Percentiles rank a stretch among this genome's conserved stretches.
Evolutionary conservation across 2,329 filamentous ascomycete genomes (phyloP).

Genomic region (Huntiella moniliformis): DNA sequence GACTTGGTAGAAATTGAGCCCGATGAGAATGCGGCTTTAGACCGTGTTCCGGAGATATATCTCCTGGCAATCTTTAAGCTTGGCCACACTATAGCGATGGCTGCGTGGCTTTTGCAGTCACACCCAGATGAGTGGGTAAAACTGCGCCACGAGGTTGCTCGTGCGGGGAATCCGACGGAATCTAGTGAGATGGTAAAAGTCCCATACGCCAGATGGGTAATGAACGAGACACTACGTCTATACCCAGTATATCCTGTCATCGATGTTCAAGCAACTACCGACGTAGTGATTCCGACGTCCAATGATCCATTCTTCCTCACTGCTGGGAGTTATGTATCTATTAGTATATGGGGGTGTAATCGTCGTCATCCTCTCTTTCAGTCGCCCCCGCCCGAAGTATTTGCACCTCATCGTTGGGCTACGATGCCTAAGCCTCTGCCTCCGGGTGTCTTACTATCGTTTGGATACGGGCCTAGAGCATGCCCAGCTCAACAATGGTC

Average conservation of each 20-base stretch:
- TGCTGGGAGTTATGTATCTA: too few relatives aligned
- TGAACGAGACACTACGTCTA: conserved; percentile 42
- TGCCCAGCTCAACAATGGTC: conserved; percentile 4
- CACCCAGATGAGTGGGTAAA: neutral
- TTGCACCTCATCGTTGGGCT: conserved; percentile 6
- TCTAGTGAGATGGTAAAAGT: conserved; percentile 39
- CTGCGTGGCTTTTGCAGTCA: neutral
- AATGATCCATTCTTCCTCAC: too few relatives aligned
- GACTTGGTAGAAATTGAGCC: too few relatives aligned
- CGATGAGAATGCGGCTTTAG: too few relatives aligned
- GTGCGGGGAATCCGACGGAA: conserved; percentile 7
- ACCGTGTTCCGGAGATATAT: too few relatives aligned
- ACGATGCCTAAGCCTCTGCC: neutral
- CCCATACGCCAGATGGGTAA: conserved; percentile 38
- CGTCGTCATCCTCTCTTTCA: too few relatives aligned
- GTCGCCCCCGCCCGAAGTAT: conserved; percentile 3
- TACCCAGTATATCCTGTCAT: too few relatives aligned
- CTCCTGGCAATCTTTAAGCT: too few relatives aligned
- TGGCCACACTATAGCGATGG: too few relatives aligned
- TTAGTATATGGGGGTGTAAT: too few relatives aligned
- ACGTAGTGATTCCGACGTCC: too few relatives aligned
- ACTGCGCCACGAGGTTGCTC: neutral
- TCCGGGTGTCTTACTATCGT: neutral
- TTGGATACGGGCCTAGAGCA: conserved; percentile 5
- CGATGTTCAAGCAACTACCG: too few relatives aligned